Percentiles rank a stretch among this genome's conserved stretches.
phyloP scores from a whole-genome alignment of 495 filamentous ascomycete species.

The Penicillium manginii region DNA sequence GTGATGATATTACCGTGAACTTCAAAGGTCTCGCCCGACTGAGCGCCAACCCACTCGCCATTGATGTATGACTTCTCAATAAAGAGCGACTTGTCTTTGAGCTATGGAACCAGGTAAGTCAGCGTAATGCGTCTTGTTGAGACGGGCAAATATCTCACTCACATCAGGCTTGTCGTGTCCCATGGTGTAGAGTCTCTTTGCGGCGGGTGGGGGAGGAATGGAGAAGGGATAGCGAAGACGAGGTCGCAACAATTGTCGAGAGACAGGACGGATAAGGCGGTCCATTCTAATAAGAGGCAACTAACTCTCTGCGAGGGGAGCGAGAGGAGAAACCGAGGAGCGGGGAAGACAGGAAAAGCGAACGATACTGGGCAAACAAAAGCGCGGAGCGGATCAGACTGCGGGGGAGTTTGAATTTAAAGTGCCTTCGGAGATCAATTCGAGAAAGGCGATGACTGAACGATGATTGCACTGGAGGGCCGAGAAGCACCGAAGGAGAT shows the following conservation, averaged over 20 bases:
- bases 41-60: constrained; percentile 78
- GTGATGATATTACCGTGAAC: constrained; percentile 59
- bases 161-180: constrained; percentile 48
- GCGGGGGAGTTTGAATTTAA: not conserved
- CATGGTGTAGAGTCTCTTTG: constrained; percentile 48
- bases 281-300: constrained; percentile 37
- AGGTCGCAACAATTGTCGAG: constrained; percentile 43
- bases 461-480: constrained; percentile 31
- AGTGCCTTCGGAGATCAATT: constrained; percentile 3
- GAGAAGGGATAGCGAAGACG: constrained; percentile 44
- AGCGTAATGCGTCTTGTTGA: not conserved
- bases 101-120: constrained; percentile 42
- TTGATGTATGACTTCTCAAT: constrained; percentile 84
- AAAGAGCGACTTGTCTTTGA: constrained; percentile 82
- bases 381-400: not conserved
- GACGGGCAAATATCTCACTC: constrained; percentile 9
- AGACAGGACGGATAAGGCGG: constrained; percentile 41
- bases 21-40: constrained; percentile 79
- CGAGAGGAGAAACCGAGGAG: constrained; percentile 1
- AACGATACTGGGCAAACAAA: constrained; percentile 1
- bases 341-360: constrained; percentile 15
- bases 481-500: constrained; percentile 31
- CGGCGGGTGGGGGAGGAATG: constrained; percentile 37
- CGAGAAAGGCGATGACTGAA: constrained; percentile 7
- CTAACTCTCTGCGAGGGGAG: not conserved